Base-by-base conservation (phyloP, 2,329 filamentous ascomycete genomes). In the Chaetomium sp. region DNA sequence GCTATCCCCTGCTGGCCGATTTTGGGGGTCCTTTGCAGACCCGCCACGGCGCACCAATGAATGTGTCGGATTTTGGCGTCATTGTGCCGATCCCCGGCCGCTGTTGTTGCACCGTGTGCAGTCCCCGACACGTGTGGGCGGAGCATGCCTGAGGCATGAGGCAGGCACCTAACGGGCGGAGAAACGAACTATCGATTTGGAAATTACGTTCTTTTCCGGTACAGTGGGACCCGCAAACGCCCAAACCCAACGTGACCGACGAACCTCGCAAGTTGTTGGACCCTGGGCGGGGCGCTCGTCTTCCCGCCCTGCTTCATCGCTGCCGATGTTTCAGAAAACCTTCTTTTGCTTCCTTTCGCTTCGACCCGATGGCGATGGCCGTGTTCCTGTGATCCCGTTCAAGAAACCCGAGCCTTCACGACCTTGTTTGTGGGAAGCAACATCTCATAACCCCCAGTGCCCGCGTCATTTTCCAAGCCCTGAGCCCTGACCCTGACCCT, bases 71-170 rank as follows among this genome's bases (percentile, higher is more conserved):
- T 56, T 63, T 57, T 69, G 64, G 65, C 68, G 69, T 70, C 69
- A 70, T 66, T 57, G 60, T 58, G 66, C 55, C 65, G 69, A 70
- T 70, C 69, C 25, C 33, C 57, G 57, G 58, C 25, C 35, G 60
- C 33, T 63, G 38, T 61, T 25, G 62, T 51, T 51, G 54, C 49
- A 45, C 47, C 57, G 3, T 42, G 13, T 56, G 59, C 60, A n/a
- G 57, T 38, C 33, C 47, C 19, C 51, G 29, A 53, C 57, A 53
- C 57, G 57, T 51, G 57, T 60, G 57, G 47, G 23, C 23, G 38
- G 31, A 25, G 3, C 49, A 4, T 53, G 50, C 50, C 50, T 53
- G 50, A 53, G 53, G 31, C 53, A 29, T 16, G 13, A 45, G 49
- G 27, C 25, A 29, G 42, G 7, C 38, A 27, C 3, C 3, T 3